Evolutionary conservation across 2,329 filamentous ascomycete species (phyloP), one percentile per base, ranked within the genome.

Genomic region (Talaromyces funiculosus): DNA sequence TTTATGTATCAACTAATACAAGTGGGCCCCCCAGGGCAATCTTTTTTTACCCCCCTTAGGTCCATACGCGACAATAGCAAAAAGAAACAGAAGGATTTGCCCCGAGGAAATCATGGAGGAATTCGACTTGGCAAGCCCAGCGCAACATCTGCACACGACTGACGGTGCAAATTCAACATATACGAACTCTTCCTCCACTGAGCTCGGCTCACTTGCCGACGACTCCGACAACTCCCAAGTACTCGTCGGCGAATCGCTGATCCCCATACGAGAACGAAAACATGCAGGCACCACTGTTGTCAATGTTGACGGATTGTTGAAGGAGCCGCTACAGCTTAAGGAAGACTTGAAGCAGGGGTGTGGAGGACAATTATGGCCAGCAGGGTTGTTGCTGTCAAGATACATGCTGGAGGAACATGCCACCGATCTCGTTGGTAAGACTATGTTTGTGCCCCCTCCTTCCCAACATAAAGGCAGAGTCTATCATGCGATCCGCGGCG

Each of bases 311-410:
- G 88, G 90, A 40, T 82, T 94, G 57, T 81, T 97, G 35, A 75
- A 80, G 20, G 78, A 83, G 53, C 86, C 89, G 47, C 81, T 97
- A 63, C 81, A 84, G 62, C 84, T 97, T 16, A 89, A 90, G 69
- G 92, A 97, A 74, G 92, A 97, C 74, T 82, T 96, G 53, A 85
- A 84, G 61, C 85, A 90, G 64, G 94, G 94, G 63, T 97, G 94
- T 74, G 94, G 94, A 53, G 94, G 94, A 2, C 90, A 95, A 75
- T 82, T 95, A 10, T 97, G 94, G 94, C 93, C 92, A 3, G 93
- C 93, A 0, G 94, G 94, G 10, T 89, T 96, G 86, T 84, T 94
- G 16, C 80, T 99, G 57, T 84, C 89, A 20, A 90, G 88, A 74
- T 95, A 97, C 72, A 84, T 97, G 82, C 81, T 97, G 62, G 84